phyloP scores from a whole-genome alignment of 2,329 filamentous ascomycete species.

The Dactylellina haptotyla region DNA sequence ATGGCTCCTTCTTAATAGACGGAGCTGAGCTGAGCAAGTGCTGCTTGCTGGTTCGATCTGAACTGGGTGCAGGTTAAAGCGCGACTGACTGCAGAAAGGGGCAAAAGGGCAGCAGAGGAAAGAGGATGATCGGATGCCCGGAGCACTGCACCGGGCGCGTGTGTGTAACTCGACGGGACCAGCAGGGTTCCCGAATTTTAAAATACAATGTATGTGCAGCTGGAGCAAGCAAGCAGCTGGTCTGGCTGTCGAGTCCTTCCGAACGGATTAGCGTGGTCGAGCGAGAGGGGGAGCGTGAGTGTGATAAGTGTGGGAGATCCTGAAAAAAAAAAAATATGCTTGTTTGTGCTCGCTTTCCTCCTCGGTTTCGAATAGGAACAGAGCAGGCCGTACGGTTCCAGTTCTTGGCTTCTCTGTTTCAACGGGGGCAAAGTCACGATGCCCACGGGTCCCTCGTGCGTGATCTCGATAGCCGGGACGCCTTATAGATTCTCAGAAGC shows the following conservation, averaged over 20 bases:
- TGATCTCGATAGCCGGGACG: no score
- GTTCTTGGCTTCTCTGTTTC: slow-evolving; percentile 20
- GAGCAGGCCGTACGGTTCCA: no score
- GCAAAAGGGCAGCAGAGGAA: slow-evolving; percentile 18
- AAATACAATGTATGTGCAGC: slow-evolving; percentile 38
- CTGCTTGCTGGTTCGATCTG: not conserved
- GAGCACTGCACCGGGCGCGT: slow-evolving; percentile 3
- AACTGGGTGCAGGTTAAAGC: not conserved
- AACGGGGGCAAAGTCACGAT: not conserved
- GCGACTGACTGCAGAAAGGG: slow-evolving; percentile 21
- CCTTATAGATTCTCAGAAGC: not conserved
- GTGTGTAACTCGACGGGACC: slow-evolving; percentile 37
- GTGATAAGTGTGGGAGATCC: slow-evolving; percentile 33
- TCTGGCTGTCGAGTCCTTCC: slow-evolving; percentile 43
- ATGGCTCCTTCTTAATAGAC: not conserved
- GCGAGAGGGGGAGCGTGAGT: slow-evolving; percentile 19
- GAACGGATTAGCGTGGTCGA: slow-evolving; percentile 53
- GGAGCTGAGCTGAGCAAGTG: not conserved
- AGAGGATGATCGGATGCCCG: not conserved
- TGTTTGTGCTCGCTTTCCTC: slow-evolving; percentile 22
- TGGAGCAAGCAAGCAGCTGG: no score
- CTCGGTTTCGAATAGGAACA: slow-evolving; percentile 37
- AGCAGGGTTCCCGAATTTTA: slow-evolving; percentile 20
- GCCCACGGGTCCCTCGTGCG: not conserved
- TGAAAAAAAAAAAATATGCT: slow-evolving; percentile 44